These are phyloP conservation scores for Debaryomyces nepalensis DNA, from an alignment of 1,139 yeast genomes.

Conservation along the genomic window DNA sequence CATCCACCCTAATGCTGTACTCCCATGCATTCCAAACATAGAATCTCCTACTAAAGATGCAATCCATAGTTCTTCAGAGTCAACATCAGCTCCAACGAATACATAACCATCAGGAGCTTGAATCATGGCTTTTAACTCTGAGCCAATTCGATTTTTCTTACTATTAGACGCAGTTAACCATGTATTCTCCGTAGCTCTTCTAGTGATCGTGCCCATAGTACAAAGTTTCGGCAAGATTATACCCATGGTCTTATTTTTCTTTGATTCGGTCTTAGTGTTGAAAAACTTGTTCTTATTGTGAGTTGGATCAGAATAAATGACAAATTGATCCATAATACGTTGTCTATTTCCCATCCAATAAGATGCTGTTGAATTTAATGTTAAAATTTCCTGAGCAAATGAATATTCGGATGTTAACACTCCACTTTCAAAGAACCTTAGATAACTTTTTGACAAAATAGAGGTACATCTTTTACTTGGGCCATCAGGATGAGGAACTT, in stretches of 20 bases:
- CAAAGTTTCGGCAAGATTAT: slow-evolving; percentile 82
- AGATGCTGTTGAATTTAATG: slow-evolving; percentile 76
- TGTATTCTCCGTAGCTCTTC: slow-evolving; percentile 95
- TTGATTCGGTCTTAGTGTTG: slow-evolving; percentile 28
- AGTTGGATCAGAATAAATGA: slow-evolving; percentile 52
- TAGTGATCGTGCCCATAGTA: slow-evolving; percentile 95
- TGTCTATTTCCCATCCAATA: slow-evolving; percentile 94
- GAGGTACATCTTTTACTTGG: slow-evolving; percentile 73
- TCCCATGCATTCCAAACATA: slow-evolving; percentile 86
- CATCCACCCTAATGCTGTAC: slow-evolving; percentile 99
- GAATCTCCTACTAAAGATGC: slow-evolving; percentile 96
- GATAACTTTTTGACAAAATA: slow-evolving; percentile 78
- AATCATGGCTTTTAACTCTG: slow-evolving; percentile 87
- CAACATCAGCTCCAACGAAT: slow-evolving; percentile 98
- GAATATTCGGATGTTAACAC: slow-evolving; percentile 71
- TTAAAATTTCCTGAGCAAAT: slow-evolving; percentile 76
- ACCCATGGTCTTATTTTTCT: slow-evolving; percentile 50
- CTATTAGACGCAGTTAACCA: slow-evolving; percentile 99
- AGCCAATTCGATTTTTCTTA: slow-evolving; percentile 81
- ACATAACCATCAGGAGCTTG: slow-evolving; percentile 88
- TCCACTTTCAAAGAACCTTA: slow-evolving; percentile 74
- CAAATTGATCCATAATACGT: slow-evolving; percentile 83
- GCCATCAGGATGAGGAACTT: slow-evolving; percentile 93
- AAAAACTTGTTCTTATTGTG: slow-evolving; percentile 32
- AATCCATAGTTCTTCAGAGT: slow-evolving; percentile 97